Evolutionary conservation across 2,329 filamentous ascomycete species (phyloP).

Genomic region (Arthrobotrys iridis): DNA sequence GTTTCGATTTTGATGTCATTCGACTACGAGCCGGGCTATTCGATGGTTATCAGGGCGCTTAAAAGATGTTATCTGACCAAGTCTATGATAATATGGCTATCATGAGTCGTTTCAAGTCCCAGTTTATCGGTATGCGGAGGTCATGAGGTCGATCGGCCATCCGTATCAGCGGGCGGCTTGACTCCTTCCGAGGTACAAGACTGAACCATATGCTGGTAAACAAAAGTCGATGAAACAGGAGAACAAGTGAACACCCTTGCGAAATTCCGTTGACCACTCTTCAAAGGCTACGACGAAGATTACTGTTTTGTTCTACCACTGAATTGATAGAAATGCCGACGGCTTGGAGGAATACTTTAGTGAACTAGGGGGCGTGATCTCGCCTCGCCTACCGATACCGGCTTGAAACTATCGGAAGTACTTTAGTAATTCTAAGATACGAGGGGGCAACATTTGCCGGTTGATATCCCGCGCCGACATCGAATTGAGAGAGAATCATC

Average conservation of each 20-base stretch:
- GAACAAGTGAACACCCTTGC: background rate
- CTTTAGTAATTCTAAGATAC: too few relatives aligned
- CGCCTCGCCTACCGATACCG: background rate
- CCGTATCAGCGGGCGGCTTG: background rate
- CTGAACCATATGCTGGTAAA: too few relatives aligned
- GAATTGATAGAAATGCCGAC: background rate
- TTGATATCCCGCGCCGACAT: too few relatives aligned
- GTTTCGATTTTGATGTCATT: background rate
- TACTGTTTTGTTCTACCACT: background rate
- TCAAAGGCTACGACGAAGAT: background rate
- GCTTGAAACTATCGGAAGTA: too few relatives aligned
- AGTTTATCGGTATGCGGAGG: too few relatives aligned
- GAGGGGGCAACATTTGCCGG: too few relatives aligned
- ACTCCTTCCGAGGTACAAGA: background rate
- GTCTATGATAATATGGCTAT: background rate
- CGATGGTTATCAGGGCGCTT: background rate
- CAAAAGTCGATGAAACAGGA: background rate
- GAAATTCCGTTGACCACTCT: background rate
- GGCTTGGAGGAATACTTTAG: too few relatives aligned
- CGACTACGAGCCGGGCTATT: background rate
- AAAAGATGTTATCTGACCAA: background rate
- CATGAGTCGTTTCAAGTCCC: background rate
- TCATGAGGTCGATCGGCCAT: background rate
- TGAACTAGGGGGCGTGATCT: background rate
- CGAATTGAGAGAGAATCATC: too few relatives aligned